Evolutionary conservation across 75 land plant genomes (phyloP), one percentile per base, ranked within the genome.

Genomic region (Selaginella tamariscina): DNA sequence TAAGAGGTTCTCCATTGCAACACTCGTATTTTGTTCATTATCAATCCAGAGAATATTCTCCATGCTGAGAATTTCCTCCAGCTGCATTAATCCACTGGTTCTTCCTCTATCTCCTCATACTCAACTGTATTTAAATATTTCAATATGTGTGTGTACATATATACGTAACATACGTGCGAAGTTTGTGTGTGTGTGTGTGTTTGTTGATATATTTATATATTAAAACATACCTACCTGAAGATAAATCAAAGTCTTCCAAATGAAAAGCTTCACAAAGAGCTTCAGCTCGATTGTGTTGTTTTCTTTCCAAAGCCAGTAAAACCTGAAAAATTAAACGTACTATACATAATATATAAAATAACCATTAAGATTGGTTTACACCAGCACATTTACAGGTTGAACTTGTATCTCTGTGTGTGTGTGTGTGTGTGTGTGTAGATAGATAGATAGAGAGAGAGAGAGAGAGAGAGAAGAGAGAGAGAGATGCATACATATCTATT

Each of bases 11-110:
- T 23, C 63, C 31, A 75, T 75, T 24, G 85, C 88, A 39, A 33
- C 27, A 1, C 11, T 29, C 33, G 85, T 54, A 22, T 66, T 76
- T 33, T 82, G 60, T 29, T 65, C 63, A 31, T 77, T 78, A 59
- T 88, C 93, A 70, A 86, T 72, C 86, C 86, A 88, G 30, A 76
- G 1, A 33, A 88, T 57, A 27, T 76, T 82, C 31, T 82, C 86
- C 22, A 69, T 21, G 23, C 56, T 27, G 20, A 73, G 26, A 57
- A 88, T 68, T 23, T 77, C 79, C 57, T 67, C 33, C 24, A 75
- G 68, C 70, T 80, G 49, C 68, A 88, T 71, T 39, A 5, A 15
- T 15, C 49, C 5, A 39, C 49, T 15, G 49, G 49, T 5, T 39
- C 49, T 39, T 39, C 49, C 15, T 39, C 49, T 39, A 39, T n/a